Evolutionary conservation across 176 grass and related monocot species (phyloP).

Genomic region (Oryza brachyantha): DNA sequence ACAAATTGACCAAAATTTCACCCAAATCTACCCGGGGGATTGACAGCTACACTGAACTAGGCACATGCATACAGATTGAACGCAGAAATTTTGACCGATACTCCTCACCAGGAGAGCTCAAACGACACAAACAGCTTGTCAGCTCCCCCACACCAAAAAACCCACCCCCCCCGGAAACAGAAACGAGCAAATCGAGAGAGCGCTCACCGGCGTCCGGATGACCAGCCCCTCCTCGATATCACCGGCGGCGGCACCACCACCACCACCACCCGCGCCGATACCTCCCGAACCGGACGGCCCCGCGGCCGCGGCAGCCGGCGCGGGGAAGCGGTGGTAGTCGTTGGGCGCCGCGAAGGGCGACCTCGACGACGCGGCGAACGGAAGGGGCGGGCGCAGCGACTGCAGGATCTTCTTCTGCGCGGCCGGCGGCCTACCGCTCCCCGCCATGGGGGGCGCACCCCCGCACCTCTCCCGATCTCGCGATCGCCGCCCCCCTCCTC

Average conservation of each 20-base stretch:
- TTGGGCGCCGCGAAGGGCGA: slow-evolving; percentile 55
- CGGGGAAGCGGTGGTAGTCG: slow-evolving; percentile 71
- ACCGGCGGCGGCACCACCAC: too few species aligned
- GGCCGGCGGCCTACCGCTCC: slow-evolving; percentile 47
- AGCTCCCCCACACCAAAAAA: background rate
- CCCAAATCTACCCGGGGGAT: background rate
- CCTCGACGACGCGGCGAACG: slow-evolving; percentile 39
- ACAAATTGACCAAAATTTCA: slow-evolving; percentile 38
- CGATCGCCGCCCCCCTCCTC: too few species aligned
- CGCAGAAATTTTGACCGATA: background rate
- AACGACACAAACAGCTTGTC: slow-evolving; percentile 12
- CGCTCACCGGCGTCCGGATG: slow-evolving; percentile 68
- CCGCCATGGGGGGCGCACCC: slow-evolving; percentile 25
- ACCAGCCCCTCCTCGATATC: slow-evolving; percentile 54
- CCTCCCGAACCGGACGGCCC: slow-evolving; percentile 21
- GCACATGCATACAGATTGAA: background rate
- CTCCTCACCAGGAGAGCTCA: slow-evolving; percentile 1
- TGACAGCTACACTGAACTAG: slow-evolving; percentile 4
- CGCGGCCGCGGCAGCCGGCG: slow-evolving; percentile 1
- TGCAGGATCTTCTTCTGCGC: slow-evolving; percentile 52
- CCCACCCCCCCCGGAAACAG: background rate
- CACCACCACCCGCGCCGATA: background rate
- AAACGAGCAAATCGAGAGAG: slow-evolving; percentile 21
- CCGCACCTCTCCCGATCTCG: slow-evolving; percentile 11
- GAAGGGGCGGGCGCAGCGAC: slow-evolving; percentile 42